A percentile compares a stretch with the other conserved stretches of the same genome.
Conservation (phyloP, 371 early-diverging fungal genomes). For the Rozella allomycis region DNA sequence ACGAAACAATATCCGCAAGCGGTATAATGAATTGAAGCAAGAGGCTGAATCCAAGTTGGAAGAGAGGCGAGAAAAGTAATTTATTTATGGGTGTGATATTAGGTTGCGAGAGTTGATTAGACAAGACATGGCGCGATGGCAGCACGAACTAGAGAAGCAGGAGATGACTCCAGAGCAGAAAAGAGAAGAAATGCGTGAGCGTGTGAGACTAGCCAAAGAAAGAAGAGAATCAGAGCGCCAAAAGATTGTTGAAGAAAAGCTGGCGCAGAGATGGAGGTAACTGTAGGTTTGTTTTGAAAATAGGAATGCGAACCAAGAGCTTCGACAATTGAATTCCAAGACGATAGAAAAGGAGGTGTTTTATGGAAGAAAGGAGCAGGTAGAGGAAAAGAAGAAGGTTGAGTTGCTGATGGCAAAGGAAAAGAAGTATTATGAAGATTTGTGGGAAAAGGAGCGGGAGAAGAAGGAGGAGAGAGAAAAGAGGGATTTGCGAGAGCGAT, state of each 20-base stretch:
- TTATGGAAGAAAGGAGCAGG: conserved; percentile 11
- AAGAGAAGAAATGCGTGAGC: conserved; percentile 12
- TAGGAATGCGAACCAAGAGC: conserved; percentile 24
- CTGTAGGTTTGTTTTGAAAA: background rate
- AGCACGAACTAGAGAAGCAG: conserved; percentile 6
- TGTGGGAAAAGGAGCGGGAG: conserved; percentile 24
- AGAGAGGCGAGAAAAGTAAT: conserved; percentile 11
- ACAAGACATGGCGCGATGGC: conserved; percentile 10
- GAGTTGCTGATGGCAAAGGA: conserved; percentile 7
- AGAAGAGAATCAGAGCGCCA: conserved; percentile 18
- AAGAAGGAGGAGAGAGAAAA: conserved; percentile 19
- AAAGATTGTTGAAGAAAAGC: conserved; percentile 18
- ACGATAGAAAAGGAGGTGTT: conserved; percentile 12
- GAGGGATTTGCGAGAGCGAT: conserved; percentile 5
- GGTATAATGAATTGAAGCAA: conserved; percentile 9
- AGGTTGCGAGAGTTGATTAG: conserved; percentile 10
- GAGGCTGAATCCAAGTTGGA: conserved; percentile 9
- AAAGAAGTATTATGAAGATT: conserved; percentile 14
- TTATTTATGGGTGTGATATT: background rate
- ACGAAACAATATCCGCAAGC: conserved; percentile 10
- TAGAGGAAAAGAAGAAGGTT: conserved; percentile 11
- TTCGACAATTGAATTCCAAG: conserved; percentile 14
- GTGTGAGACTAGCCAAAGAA: conserved; percentile 12
- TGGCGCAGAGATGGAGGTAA: conserved; percentile 19
- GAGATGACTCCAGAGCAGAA: conserved; percentile 11